phyloP scores from a whole-genome alignment of 2,329 filamentous ascomycete genomes.

The Didymellaceae sp. region DNA sequence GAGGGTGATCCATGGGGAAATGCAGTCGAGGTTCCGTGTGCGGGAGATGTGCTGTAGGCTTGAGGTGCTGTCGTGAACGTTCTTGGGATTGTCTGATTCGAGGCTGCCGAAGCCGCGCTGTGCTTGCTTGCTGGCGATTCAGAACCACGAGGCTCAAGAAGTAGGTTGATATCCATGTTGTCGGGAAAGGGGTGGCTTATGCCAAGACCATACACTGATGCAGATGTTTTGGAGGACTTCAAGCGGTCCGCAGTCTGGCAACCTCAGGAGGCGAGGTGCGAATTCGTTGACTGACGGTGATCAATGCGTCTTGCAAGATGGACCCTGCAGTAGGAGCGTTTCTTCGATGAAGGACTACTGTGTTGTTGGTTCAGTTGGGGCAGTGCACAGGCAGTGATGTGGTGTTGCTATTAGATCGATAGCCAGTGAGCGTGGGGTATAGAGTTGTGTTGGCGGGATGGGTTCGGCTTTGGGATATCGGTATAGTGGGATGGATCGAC shows the following conservation, averaged over 20 bases:
- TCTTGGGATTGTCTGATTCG: constrained; percentile 49
- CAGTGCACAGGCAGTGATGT: constrained; percentile 12
- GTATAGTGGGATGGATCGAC: constrained; percentile 13
- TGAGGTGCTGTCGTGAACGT: constrained; percentile 46
- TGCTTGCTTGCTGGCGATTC: constrained; percentile 65
- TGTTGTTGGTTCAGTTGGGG: neutral
- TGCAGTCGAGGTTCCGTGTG: constrained; percentile 41
- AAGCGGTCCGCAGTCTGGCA: constrained; percentile 1
- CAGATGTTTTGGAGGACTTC: neutral
- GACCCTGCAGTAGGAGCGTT: neutral
- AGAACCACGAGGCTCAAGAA: constrained; percentile 79
- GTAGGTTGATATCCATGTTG: constrained; percentile 93
- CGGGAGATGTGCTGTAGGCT: constrained; percentile 45
- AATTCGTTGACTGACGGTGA: constrained; percentile 2
- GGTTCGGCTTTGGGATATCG: constrained; percentile 10
- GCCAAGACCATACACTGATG: constrained; percentile 51
- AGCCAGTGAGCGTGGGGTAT: constrained; percentile 15
- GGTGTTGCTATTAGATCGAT: constrained; percentile 19
- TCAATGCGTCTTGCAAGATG: neutral
- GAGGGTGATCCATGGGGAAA: constrained; percentile 41
- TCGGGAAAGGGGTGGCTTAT: constrained; percentile 57
- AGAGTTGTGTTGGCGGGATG: constrained; percentile 17
- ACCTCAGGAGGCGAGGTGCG: neutral
- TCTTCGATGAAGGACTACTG: constrained; percentile 1
- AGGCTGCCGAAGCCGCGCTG: constrained; percentile 49